A percentile compares a stretch with the other conserved stretches of the same genome.
Evolutionary conservation across 2,329 filamentous ascomycete species (phyloP).

Genomic region (Nannizzia gypsea): DNA sequence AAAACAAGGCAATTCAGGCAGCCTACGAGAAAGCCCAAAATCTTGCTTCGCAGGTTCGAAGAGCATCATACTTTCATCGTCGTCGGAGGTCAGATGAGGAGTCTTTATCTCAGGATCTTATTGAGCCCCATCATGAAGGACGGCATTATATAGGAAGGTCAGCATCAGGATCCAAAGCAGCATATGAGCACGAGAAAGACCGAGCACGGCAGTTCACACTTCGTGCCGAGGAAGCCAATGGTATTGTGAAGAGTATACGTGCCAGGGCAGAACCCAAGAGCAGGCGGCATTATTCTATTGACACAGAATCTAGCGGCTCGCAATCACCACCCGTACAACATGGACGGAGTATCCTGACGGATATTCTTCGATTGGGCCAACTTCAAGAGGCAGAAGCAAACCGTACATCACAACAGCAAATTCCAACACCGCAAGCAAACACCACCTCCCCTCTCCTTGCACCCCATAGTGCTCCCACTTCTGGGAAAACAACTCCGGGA

Average conservation of each 20-base stretch:
- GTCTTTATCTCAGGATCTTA: background rate
- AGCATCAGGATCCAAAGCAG: background rate
- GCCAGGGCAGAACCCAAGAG: background rate
- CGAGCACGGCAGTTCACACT: background rate
- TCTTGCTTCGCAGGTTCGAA: conserved; percentile 26
- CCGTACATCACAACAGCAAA: background rate
- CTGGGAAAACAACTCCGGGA: background rate
- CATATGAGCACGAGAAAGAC: background rate
- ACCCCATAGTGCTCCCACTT: conserved; percentile 14
- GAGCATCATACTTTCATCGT: conserved; percentile 16
- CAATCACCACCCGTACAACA: background rate
- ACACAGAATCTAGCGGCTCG: background rate
- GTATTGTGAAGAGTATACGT: background rate
- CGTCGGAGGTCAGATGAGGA: conserved; percentile 1
- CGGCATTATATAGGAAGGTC: background rate
- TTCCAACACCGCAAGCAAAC: background rate
- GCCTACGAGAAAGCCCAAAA: conserved; percentile 26
- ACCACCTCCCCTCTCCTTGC: background rate
- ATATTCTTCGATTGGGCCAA: conserved; percentile 12
- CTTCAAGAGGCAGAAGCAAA: conserved; percentile 19
- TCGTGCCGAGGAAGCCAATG: background rate
- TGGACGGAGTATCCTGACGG: background rate
- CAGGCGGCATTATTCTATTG: background rate
- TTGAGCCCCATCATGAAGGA: background rate
- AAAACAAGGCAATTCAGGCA: conserved; percentile 25